Conservation (phyloP, 192 early-diverging fungal genomes). For the Piromyces finnis region DNA sequence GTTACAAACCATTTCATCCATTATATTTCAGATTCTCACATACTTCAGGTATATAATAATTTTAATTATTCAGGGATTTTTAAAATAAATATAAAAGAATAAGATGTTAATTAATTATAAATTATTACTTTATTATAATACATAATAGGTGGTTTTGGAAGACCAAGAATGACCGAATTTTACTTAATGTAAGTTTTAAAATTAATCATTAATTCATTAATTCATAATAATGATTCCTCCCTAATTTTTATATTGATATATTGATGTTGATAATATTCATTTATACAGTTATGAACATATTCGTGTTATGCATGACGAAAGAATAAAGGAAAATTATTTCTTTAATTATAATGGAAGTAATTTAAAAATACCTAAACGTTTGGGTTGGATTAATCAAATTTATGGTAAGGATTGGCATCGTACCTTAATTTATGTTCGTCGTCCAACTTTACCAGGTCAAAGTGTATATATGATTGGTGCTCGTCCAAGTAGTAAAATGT, state of each 20-base stretch:
- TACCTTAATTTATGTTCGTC: background rate
- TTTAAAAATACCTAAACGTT: background rate
- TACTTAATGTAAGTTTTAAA: background rate
- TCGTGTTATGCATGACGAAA: background rate
- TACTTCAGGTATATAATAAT: background rate
- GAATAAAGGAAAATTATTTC: background rate
- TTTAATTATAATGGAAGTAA: background rate
- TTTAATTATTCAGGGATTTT: no score
- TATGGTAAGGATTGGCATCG: background rate
- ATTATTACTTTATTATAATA: no score
- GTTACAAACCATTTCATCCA: background rate
- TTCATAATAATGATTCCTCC: no score
- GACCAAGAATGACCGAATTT: background rate
- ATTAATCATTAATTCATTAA: no score
- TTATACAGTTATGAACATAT: background rate
- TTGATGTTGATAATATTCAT: no score
- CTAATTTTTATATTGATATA: no score
- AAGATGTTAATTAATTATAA: no score
- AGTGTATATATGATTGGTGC: background rate
- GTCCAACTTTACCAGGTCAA: background rate
- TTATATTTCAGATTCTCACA: background rate
- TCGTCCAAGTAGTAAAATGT: background rate
- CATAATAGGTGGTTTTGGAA: background rate
- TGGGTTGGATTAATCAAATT: background rate
- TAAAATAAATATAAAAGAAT: no score